Base-by-base conservation (phyloP, 2,329 filamentous ascomycete genomes). In the Colletotrichum salicis region DNA sequence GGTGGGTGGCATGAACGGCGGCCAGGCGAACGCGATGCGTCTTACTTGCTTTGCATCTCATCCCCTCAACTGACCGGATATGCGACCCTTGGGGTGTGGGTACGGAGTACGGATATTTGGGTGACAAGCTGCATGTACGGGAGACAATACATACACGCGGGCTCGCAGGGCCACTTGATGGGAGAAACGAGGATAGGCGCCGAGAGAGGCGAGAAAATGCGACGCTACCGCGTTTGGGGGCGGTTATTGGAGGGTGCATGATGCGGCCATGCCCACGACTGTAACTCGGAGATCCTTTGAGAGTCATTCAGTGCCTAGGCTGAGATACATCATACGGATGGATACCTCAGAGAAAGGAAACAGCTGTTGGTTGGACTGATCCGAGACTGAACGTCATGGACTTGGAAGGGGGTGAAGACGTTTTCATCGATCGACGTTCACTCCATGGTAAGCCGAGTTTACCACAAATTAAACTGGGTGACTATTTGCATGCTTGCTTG, bases 221-320 rank as follows among this genome's bases (percentile, higher is more conserved):
- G 45, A 65, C 62, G 62, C 52, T 31, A 33, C n/a, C 35, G 52
- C 62, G 52, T 19, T 65, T 65, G 62, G 62, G 52, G 52, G 62
- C 62, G 35, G 62, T 58, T 37, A 45, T 22, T 54, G 60, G 31
- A 45, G n/a, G 3, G 13, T 45, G 22, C 33, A 55, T 64, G 48
- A 64, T 64, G 61, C 51, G 54, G 24, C 5, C 48, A 31, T 24
- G 27, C n/a, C 51, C 37, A 24, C 19, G 37, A 24, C 33, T 64
- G 61, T 11, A 33, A n/a, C 11, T 8, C 54, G 5, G 22, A 24
- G 15, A 13, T 24, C 29, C 13, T 37, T 29, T 29, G 5, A 11
- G 31, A 33, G 31, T 58, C 7, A n/a, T 58, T 58, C 29, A 37
- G 37, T 41, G 15, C 37, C 5, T 41, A 41, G 37, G 37, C 37